These are phyloP conservation scores for Arctium lappa DNA, from an alignment of 129 eudicot species.

Conservation along the genomic window DNA sequence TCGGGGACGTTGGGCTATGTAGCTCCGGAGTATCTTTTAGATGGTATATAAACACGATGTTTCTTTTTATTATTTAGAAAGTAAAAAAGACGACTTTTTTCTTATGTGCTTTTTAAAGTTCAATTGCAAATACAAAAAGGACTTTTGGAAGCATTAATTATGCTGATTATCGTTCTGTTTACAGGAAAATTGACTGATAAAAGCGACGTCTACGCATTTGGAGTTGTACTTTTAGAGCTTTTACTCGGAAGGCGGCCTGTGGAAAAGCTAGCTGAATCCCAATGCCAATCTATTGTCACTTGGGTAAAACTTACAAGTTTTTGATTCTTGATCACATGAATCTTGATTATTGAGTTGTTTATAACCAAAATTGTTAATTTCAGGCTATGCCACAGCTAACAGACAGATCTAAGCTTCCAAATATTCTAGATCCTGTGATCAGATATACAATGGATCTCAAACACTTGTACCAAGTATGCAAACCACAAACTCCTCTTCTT, in stretches of 20 bases:
- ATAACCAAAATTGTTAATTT: constrained; percentile 5
- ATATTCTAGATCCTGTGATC: constrained; percentile 77
- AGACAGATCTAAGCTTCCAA: constrained; percentile 76
- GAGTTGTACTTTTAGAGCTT: constrained; percentile 75
- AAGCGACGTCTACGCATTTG: constrained; percentile 73
- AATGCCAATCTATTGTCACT: constrained; percentile 81
- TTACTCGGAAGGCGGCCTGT: constrained; percentile 78
- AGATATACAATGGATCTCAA: constrained; percentile 82
- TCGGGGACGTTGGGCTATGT: constrained; percentile 92
- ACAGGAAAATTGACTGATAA: constrained; percentile 67
- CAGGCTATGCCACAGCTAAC: constrained; percentile 91
- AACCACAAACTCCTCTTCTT: not conserved
- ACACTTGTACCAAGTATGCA: constrained; percentile 78
- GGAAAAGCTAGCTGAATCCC: constrained; percentile 64
- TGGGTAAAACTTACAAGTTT: constrained; percentile 50
- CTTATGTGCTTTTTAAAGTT: not conserved
- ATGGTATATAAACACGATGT: constrained; percentile 35
- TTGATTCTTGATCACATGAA: not conserved
- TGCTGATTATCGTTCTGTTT: not conserved
- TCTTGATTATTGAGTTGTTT: not conserved
- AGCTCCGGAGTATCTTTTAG: constrained; percentile 89
- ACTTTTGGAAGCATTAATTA: not conserved
- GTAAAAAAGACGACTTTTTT: not conserved
- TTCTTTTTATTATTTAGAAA: not conserved
- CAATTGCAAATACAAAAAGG: not conserved